phyloP scores from a whole-genome alignment of 2,329 filamentous ascomycete species.

The Cercospora zeae-maydis region DNA sequence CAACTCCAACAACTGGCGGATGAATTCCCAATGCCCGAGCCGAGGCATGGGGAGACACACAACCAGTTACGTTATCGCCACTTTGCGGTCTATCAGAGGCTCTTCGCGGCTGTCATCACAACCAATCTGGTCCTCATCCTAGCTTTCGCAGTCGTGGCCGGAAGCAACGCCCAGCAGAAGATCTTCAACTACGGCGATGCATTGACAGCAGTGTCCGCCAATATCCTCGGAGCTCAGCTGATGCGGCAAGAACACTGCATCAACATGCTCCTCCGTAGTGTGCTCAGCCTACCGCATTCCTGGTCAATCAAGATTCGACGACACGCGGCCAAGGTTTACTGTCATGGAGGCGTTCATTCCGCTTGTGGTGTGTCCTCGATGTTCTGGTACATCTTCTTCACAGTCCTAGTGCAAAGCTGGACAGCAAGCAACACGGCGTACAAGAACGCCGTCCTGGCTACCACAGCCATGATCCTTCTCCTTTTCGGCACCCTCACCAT shows the following conservation, averaged over 20 bases:
- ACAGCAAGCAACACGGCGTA: slow-evolving; percentile 7
- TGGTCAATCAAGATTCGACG: slow-evolving; percentile 37
- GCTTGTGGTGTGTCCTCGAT: slow-evolving; percentile 38
- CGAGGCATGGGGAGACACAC: slow-evolving; percentile 20
- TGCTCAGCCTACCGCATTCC: slow-evolving; percentile 33
- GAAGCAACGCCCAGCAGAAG: neutral
- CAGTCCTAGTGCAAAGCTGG: slow-evolving; percentile 33
- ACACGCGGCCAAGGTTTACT: slow-evolving; percentile 41
- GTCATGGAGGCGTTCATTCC: slow-evolving; percentile 42
- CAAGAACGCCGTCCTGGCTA: slow-evolving; percentile 39
- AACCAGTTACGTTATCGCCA: slow-evolving; percentile 32
- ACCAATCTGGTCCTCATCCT: slow-evolving; percentile 30
- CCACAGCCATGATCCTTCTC: slow-evolving; percentile 56
- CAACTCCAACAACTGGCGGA: slow-evolving; percentile 23
- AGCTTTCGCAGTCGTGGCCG: neutral
- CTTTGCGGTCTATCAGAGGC: slow-evolving; percentile 33
- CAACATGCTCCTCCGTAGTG: slow-evolving; percentile 39
- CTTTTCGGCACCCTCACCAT: slow-evolving; percentile 57
- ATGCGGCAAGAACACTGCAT: slow-evolving; percentile 42
- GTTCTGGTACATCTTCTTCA: slow-evolving; percentile 46
- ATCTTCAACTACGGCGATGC: slow-evolving; percentile 28
- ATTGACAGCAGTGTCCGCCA: slow-evolving; percentile 36
- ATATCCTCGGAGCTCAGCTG: slow-evolving; percentile 36
- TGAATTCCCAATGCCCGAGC: slow-evolving; percentile 25
- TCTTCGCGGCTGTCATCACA: slow-evolving; percentile 31